These are phyloP conservation scores for Pneumocystis carinii DNA, from an alignment of 1,139 yeast genomes.

Conservation along the genomic window DNA sequence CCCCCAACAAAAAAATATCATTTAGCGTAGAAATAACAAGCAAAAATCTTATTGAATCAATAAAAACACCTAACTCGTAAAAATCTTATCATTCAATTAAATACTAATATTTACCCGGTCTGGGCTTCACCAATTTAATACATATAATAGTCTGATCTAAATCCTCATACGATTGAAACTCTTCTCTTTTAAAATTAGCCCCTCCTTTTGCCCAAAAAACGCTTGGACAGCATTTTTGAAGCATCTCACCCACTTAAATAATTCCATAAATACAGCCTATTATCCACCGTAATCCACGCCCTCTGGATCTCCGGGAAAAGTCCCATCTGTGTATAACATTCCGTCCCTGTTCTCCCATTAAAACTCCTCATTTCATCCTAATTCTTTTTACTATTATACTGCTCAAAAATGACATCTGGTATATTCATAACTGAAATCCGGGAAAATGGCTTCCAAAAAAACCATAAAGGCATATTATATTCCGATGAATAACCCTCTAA, in stretches of 20 bases:
- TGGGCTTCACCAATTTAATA: conserved; percentile 66
- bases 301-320: conserved; percentile 66
- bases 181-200: conserved; percentile 24
- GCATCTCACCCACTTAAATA: conserved; percentile 33
- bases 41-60: conserved; percentile 56
- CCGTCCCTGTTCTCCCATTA: conserved; percentile 31
- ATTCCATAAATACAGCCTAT: conserved; percentile 73
- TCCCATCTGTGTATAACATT: conserved; percentile 64
- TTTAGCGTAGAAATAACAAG: conserved; percentile 67
- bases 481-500: conserved; percentile 19
- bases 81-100: background rate
- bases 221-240: background rate
- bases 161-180: conserved; percentile 70
- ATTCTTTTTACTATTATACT: conserved; percentile 33
- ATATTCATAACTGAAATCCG: conserved; percentile 52
- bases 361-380: background rate
- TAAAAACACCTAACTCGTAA: conserved; percentile 38
- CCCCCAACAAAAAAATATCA: conserved; percentile 63
- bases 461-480: conserved; percentile 18
- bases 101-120: conserved; percentile 27
- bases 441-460: conserved; percentile 58
- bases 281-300: conserved; percentile 79
- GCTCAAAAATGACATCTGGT: conserved; percentile 73
- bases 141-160: conserved; percentile 63
- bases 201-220: background rate